These are phyloP conservation scores for Pseudozyma flocculosa DNA, from an alignment of 1,284 basidiomycete species.

Conservation along the genomic window DNA sequence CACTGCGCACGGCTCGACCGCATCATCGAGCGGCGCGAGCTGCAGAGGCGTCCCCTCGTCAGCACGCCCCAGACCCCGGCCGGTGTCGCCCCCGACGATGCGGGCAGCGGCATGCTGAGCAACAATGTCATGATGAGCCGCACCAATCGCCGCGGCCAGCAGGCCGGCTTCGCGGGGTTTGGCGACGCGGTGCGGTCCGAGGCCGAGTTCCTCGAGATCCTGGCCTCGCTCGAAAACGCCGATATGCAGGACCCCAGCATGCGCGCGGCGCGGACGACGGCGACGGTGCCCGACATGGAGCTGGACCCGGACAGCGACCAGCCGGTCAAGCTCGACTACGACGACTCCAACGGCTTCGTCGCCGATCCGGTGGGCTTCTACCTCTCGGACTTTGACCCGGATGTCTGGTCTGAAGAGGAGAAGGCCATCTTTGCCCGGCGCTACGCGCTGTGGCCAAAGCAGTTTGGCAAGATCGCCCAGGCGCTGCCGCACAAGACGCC, in stretches of 20 bases:
- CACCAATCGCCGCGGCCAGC: constrained; percentile 37
- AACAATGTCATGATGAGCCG: constrained; percentile 20
- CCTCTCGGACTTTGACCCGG: constrained; percentile 50
- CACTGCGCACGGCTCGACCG: constrained; percentile 50
- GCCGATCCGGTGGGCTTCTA: constrained; percentile 73
- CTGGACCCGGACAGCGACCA: constrained; percentile 65
- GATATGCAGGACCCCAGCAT: constrained; percentile 87
- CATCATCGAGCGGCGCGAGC: constrained; percentile 40
- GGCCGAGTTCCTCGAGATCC: constrained; percentile 94
- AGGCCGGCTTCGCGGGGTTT: constrained; percentile 59
- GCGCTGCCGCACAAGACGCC: constrained; percentile 81
- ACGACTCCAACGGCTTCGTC: constrained; percentile 82
- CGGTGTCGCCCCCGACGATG: constrained; percentile 22
- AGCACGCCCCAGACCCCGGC: constrained; percentile 31
- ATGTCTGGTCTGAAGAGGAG: constrained; percentile 80
- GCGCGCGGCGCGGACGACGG: constrained; percentile 82
- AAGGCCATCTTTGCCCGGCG: constrained; percentile 75
- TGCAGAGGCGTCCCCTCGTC: constrained; percentile 20
- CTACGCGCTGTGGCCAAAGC: constrained; percentile 84
- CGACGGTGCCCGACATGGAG: constrained; percentile 87
- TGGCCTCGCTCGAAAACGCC: constrained; percentile 85
- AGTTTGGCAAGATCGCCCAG: constrained; percentile 83
- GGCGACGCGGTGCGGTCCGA: constrained; percentile 92
- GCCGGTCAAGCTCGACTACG: constrained; percentile 66
- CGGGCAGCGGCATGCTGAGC: constrained; percentile 15